A percentile compares a stretch with the other conserved stretches of the same genome.
Evolutionary conservation across 495 filamentous ascomycete genomes (phyloP).

Genomic region (Polyplosphaeria fusca): DNA sequence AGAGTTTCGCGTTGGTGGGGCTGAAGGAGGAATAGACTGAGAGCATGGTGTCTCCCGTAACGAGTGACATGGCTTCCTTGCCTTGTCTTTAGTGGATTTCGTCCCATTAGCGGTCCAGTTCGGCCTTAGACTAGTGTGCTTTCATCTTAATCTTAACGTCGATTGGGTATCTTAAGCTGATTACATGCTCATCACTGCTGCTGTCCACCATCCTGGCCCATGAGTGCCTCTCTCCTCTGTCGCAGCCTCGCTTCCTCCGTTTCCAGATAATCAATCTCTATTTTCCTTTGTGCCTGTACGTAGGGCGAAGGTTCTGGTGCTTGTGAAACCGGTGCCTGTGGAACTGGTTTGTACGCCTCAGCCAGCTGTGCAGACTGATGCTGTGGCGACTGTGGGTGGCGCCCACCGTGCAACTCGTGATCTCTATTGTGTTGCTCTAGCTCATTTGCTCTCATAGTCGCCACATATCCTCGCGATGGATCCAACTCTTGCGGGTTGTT

Average conservation of each 20-base stretch:
- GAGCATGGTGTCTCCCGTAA: no score
- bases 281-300: slow-evolving; percentile 17
- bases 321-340: background rate
- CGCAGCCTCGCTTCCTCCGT: slow-evolving; percentile 17
- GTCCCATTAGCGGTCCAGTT: no score
- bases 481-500: slow-evolving; percentile 2
- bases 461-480: slow-evolving; percentile 7
- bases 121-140: no score
- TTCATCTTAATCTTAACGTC: no score
- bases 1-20: slow-evolving; percentile 46
- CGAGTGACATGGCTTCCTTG: no score
- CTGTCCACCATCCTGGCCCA: slow-evolving; percentile 10
- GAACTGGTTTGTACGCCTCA: background rate
- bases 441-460: slow-evolving; percentile 16
- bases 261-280: slow-evolving; percentile 22
- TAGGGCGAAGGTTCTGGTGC: slow-evolving; percentile 12
- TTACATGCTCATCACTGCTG: no score
- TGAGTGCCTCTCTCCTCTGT: slow-evolving; percentile 12
- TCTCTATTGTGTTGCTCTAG: background rate
- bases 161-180: no score
- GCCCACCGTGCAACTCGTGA: background rate
- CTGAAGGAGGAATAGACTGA: slow-evolving; percentile 35
- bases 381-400: background rate
- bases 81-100: no score
- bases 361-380: background rate